Evolutionary conservation across 345 rosid genomes (phyloP).

Genomic region (Pelargonium nanum): DNA sequence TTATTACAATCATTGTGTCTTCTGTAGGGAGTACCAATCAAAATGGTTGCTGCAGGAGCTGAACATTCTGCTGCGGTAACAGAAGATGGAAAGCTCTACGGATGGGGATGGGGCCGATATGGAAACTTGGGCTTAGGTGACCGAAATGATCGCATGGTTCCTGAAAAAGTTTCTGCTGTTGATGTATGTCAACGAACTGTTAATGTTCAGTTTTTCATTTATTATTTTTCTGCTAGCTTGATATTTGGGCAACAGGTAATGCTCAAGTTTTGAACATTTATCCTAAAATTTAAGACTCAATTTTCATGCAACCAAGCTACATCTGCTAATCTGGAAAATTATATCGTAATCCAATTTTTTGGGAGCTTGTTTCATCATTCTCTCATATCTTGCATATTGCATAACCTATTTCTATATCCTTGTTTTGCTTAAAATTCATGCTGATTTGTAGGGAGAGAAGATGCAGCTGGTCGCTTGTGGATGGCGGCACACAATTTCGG

Average conservation of each 20-base stretch:
- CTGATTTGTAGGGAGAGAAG: constrained; percentile 55
- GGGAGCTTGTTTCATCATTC: no score
- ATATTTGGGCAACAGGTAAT: not conserved
- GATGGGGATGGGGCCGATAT: constrained; percentile 99
- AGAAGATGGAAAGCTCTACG: constrained; percentile 87
- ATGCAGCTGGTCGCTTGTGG: constrained; percentile 93
- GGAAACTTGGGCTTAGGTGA: constrained; percentile 98
- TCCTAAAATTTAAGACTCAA: no score
- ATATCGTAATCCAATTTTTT: no score
- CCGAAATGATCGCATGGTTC: constrained; percentile 77
- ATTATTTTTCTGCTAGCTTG: not conserved
- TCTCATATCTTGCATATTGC: not conserved
- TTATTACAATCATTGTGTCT: constrained; percentile 10
- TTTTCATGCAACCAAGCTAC: no score
- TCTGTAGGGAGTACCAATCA: constrained; percentile 60
- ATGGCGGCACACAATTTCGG: constrained; percentile 93
- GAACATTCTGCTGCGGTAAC: constrained; percentile 94
- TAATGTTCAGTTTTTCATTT: constrained; percentile 1
- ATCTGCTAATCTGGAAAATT: no score
- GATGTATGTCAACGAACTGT: constrained; percentile 39
- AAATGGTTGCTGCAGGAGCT: constrained; percentile 94
- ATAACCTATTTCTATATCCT: not conserved
- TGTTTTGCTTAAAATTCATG: constrained; percentile 12
- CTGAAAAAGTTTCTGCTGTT: constrained; percentile 58
- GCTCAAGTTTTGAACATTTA: no score